These are phyloP conservation scores for Globisporangium solare DNA, from an alignment of 352 stramenopile genomes.

Conservation along the genomic window DNA sequence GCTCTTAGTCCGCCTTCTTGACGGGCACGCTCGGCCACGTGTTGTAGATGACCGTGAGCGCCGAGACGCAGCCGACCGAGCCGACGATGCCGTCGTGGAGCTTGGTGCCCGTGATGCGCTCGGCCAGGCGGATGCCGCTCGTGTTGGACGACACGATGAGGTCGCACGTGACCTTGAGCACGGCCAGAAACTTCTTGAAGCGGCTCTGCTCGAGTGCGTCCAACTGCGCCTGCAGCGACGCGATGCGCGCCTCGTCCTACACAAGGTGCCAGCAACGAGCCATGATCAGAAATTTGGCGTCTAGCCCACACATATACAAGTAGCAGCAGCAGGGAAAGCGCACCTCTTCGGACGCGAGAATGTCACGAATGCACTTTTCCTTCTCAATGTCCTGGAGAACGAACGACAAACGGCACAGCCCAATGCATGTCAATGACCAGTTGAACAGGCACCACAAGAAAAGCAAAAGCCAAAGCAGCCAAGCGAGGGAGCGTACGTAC, in stretches of 20 bases:
- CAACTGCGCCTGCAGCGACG: slow-evolving; percentile 52
- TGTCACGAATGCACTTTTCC: slow-evolving; percentile 71
- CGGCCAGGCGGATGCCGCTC: slow-evolving; percentile 61
- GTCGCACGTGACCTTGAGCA: slow-evolving; percentile 84
- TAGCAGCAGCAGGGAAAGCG: too few relatives aligned
- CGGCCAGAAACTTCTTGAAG: slow-evolving; percentile 77
- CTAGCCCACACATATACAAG: too few relatives aligned
- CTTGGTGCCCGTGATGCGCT: slow-evolving; percentile 75
- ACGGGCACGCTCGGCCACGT: slow-evolving; percentile 50
- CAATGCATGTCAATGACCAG: too few relatives aligned
- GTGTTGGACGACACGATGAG: slow-evolving; percentile 86
- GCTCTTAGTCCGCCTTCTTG: slow-evolving; percentile 8
- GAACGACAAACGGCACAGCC: too few relatives aligned
- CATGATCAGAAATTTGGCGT: too few relatives aligned
- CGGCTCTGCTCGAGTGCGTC: slow-evolving; percentile 50
- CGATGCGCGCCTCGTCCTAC: slow-evolving; percentile 38
- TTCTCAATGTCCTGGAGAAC: slow-evolving; percentile 56
- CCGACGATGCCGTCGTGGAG: slow-evolving; percentile 85
- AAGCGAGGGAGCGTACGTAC: slow-evolving; percentile 19
- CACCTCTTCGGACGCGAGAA: slow-evolving; percentile 57
- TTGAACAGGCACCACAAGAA: too few relatives aligned
- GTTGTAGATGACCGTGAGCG: slow-evolving; percentile 82
- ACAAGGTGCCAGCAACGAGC: too few relatives aligned
- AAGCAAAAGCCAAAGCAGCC: too few relatives aligned
- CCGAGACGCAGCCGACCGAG: slow-evolving; percentile 72